Conservation (phyloP, 1,284 basidiomycete species). For the Sanguinoderma infundibulare region DNA sequence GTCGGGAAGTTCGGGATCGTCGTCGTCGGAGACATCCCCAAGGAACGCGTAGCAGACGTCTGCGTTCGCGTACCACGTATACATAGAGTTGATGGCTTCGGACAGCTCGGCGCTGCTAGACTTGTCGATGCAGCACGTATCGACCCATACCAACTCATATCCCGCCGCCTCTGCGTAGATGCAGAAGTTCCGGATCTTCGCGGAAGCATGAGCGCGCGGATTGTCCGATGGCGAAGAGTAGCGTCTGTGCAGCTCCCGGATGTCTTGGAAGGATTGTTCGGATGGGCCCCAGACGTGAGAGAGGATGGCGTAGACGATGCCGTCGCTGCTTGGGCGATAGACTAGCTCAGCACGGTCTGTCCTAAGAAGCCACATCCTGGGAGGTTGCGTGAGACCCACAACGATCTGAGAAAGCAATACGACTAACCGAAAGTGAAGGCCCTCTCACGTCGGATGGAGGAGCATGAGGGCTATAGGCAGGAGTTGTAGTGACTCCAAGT, state of each 20-base stretch:
- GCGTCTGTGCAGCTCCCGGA: neutral
- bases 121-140: constrained; percentile 16
- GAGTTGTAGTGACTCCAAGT: neutral
- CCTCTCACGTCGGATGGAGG: neutral
- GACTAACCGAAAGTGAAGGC: neutral
- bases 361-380: constrained; percentile 9
- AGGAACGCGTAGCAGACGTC: constrained; percentile 5
- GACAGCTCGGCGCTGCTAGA: constrained; percentile 10
- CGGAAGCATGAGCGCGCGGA: neutral
- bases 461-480: neutral
- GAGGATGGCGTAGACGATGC: constrained; percentile 4
- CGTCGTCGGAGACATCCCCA: constrained; percentile 5
- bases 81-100: constrained; percentile 12
- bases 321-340: neutral
- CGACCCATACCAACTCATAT: constrained; percentile 5
- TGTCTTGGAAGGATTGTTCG: constrained; percentile 10
- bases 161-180: constrained; percentile 6
- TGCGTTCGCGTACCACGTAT: constrained; percentile 5
- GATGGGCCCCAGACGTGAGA: constrained; percentile 10
- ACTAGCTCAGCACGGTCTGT: constrained; percentile 10
- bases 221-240: neutral
- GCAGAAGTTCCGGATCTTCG: constrained; percentile 9
- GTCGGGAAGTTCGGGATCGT: constrained; percentile 1
- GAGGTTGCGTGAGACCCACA: neutral
- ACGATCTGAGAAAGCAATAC: neutral